Conservation (phyloP, 2,329 filamentous ascomycete species). For the Alternaria ventricosa region DNA sequence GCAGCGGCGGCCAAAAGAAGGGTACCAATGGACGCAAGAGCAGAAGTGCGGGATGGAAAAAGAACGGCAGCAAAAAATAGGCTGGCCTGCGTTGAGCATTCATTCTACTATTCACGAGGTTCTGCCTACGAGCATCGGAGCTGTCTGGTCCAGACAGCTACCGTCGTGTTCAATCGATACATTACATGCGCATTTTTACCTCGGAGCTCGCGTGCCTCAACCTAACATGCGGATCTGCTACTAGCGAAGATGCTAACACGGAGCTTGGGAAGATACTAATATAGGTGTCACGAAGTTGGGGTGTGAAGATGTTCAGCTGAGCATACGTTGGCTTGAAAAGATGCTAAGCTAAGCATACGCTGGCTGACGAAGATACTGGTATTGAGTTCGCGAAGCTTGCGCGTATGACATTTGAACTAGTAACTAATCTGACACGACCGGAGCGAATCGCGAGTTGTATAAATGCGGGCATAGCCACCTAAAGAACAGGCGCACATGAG, state of each 20-base stretch:
- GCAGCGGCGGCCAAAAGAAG: constrained; percentile 54
- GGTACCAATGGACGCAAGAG: constrained; percentile 53
- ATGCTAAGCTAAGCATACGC: not conserved
- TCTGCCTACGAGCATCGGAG: not conserved
- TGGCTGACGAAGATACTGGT: too few relatives aligned
- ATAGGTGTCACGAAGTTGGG: not conserved
- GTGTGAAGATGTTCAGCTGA: not conserved
- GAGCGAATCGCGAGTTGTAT: not conserved
- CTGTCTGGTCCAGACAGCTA: not conserved
- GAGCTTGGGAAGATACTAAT: not conserved
- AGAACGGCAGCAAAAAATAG: constrained; percentile 43
- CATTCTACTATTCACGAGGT: not conserved
- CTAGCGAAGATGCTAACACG: not conserved
- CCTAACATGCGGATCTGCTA: not conserved
- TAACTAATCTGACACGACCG: not conserved
- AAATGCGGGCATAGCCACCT: not conserved
- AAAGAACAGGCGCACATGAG: too few relatives aligned
- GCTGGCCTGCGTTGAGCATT: not conserved
- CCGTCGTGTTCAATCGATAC: not conserved
- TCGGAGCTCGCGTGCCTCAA: not conserved
- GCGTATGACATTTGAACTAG: not conserved
- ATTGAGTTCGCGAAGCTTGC: not conserved
- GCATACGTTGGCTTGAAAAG: not conserved
- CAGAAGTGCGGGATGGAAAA: constrained; percentile 56
- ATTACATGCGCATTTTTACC: not conserved